Conservation (phyloP, 352 stramenopile genomes). For the Peronospora belbahrii region DNA sequence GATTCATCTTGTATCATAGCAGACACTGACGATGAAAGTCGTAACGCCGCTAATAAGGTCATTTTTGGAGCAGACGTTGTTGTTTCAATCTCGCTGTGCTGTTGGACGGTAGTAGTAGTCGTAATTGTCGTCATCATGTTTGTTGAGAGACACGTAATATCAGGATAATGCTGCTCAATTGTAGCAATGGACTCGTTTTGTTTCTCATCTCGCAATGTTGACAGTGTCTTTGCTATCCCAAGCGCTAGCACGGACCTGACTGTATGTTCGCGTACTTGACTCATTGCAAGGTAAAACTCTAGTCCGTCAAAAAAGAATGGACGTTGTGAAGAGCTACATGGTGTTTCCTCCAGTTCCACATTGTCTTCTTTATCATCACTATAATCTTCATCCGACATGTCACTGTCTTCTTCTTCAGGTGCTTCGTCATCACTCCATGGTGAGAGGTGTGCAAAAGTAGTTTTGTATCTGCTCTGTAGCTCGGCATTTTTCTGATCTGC, state of each 20-base stretch:
- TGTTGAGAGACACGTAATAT: conserved; percentile 50
- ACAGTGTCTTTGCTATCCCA: conserved; percentile 31
- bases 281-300: conserved; percentile 61
- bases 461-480: conserved; percentile 8
- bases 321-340: conserved; percentile 9
- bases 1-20: conserved; percentile 13
- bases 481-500: conserved; percentile 27
- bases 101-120: too few species aligned
- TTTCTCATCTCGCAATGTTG: conserved; percentile 22
- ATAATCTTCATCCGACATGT: conserved; percentile 19
- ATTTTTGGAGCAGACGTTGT: too few species aligned
- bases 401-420: conserved; percentile 25
- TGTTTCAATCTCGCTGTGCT: too few species aligned
- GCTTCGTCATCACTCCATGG: conserved; percentile 22
- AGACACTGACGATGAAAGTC: conserved; percentile 14
- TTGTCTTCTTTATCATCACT: conserved; percentile 8
- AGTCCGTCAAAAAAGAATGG: conserved; percentile 51
- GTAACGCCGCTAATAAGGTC: conserved; percentile 26
- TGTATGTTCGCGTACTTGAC: conserved; percentile 27
- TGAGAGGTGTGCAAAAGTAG: conserved; percentile 2
- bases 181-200: conserved; percentile 45
- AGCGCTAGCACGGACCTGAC: conserved; percentile 32
- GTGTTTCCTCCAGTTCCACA: not conserved
- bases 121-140: conserved; percentile 5
- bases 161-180: conserved; percentile 52